Percentiles rank a stretch among this genome's conserved stretches.
These are phyloP conservation scores for Tieghemostelium lacteum DNA, from an alignment of 78 protist genomes.

Conservation along the genomic window DNA sequence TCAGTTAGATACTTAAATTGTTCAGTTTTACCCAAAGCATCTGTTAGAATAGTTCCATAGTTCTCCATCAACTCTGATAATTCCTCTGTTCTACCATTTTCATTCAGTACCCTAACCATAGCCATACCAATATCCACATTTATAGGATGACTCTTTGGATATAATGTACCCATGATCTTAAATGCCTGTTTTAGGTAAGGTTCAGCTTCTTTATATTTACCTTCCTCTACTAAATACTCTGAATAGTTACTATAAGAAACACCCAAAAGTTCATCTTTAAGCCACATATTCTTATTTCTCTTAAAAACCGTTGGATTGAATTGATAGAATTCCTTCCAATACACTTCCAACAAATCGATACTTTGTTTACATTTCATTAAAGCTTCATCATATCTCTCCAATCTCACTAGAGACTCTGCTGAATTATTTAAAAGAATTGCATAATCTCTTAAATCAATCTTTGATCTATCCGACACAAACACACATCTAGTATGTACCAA, in stretches of 20 bases:
- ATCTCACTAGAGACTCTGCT: slow-evolving; percentile 24
- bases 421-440: slow-evolving; percentile 32
- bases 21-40: slow-evolving; percentile 45
- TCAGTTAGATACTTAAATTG: slow-evolving; percentile 9
- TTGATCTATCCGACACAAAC: not conserved
- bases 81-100: slow-evolving; percentile 22
- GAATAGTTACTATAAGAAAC: slow-evolving; percentile 32
- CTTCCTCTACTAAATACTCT: not conserved
- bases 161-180: not conserved
- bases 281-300: slow-evolving; percentile 13
- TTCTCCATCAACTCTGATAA: not conserved
- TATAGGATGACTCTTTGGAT: slow-evolving; percentile 52
- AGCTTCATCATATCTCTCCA: slow-evolving; percentile 33
- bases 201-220: slow-evolving; percentile 29
- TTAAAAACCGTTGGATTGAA: not conserved
- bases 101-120: slow-evolving; percentile 46
- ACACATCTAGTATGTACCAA: slow-evolving; percentile 30
- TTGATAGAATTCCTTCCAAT: slow-evolving; percentile 18
- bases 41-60: slow-evolving; percentile 13
- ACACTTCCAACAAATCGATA: slow-evolving; percentile 30
- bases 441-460: slow-evolving; percentile 41
- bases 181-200: slow-evolving; percentile 19
- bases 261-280: slow-evolving; percentile 58
- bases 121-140: slow-evolving; percentile 39
- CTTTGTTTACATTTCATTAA: slow-evolving; percentile 16